phyloP scores from a whole-genome alignment of 345 rosid species.

The Mangifera indica region DNA sequence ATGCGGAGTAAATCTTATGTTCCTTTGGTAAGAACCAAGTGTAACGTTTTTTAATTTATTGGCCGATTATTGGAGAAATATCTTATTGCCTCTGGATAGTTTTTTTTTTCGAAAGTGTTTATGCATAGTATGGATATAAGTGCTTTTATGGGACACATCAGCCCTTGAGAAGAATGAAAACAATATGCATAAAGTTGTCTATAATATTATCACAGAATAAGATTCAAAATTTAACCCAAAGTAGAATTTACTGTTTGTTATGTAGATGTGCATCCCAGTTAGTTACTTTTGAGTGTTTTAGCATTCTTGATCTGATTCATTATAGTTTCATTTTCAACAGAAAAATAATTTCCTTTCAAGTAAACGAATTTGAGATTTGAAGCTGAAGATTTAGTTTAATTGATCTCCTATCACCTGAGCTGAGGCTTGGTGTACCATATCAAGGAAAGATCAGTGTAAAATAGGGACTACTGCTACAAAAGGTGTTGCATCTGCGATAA shows the following conservation, averaged over 20 bases:
- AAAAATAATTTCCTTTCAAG: too few species aligned
- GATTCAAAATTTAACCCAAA: not conserved
- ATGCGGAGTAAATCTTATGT: slow-evolving; percentile 81
- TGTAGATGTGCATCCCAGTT: not conserved
- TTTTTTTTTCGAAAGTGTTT: not conserved
- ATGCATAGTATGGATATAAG: not conserved
- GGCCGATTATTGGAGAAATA: slow-evolving; percentile 1
- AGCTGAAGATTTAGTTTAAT: not conserved
- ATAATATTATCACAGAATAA: not conserved
- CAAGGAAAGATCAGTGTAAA: not conserved
- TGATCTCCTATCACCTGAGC: not conserved
- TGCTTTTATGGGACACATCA: not conserved
- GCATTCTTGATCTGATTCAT: not conserved
- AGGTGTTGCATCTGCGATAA: not conserved
- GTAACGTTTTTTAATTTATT: not conserved
- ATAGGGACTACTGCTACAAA: not conserved
- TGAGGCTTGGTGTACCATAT: not conserved
- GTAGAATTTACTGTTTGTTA: not conserved
- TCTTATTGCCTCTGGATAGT: not conserved
- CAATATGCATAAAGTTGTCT: not conserved
- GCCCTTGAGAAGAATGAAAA: not conserved
- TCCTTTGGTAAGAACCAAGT: slow-evolving; percentile 51
- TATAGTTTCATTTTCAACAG: not conserved
- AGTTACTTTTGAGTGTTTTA: not conserved
- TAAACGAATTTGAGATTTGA: not conserved